phyloP scores from a whole-genome alignment of 2,329 filamentous ascomycete species.

The Aaosphaeria pasadenensis region DNA sequence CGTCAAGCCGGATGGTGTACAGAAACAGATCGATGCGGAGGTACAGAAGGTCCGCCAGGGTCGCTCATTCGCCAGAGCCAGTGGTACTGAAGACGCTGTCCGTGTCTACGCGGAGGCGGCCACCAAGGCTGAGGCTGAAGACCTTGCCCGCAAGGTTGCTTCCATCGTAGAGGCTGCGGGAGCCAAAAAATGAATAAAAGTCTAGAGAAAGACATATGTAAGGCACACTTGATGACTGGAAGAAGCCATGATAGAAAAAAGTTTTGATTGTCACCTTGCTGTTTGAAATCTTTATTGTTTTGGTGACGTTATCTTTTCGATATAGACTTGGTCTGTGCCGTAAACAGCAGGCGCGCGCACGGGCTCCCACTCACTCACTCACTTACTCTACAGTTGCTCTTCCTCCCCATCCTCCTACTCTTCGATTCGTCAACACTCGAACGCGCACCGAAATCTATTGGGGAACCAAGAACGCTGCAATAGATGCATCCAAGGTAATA shows the following conservation, averaged over 20 bases:
- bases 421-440: no score
- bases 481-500: not conserved
- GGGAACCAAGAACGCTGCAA: no score
- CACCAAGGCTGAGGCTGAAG: conserved; percentile 83
- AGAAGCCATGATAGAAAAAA: conserved; percentile 18
- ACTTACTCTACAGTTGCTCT: no score
- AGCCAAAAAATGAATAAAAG: not conserved
- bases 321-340: no score
- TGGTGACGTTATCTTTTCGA: no score
- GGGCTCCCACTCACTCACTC: no score
- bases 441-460: no score
- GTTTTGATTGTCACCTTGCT: conserved; percentile 7
- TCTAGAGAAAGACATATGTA: not conserved
- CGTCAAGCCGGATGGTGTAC: conserved; percentile 72
- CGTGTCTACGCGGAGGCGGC: conserved; percentile 94
- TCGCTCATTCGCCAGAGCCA: conserved; percentile 85
- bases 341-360: no score
- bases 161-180: conserved; percentile 60
- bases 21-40: conserved; percentile 80
- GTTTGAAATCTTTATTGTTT: no score
- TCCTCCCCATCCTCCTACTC: no score
- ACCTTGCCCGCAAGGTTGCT: conserved; percentile 80
- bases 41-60: conserved; percentile 90
- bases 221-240: conserved; percentile 6
- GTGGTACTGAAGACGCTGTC: conserved; percentile 93